Evolutionary conservation across 345 rosid genomes (phyloP).

Genomic region (Hevea brasiliensis): DNA sequence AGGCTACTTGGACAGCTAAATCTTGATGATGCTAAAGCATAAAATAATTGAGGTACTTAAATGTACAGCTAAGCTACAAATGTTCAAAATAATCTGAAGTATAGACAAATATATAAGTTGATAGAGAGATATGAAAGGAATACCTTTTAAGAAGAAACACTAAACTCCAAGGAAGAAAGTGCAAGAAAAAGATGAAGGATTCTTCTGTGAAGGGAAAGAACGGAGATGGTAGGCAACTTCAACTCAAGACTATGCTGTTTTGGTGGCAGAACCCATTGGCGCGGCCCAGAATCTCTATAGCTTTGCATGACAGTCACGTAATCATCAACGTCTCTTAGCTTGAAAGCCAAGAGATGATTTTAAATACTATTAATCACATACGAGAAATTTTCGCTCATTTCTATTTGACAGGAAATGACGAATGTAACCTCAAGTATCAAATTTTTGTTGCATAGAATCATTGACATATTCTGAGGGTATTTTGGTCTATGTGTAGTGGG

Average conservation of each 20-base stretch:
- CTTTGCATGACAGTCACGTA: constrained; percentile 71
- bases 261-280: background rate
- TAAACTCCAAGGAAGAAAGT: constrained; percentile 10
- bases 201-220: background rate
- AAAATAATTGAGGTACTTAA: background rate
- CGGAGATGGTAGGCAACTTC: background rate
- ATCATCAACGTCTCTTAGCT: constrained; percentile 64
- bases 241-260: background rate
- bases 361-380: constrained; percentile 4
- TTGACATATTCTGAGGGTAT: constrained; percentile 11
- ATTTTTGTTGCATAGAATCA: background rate
- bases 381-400: constrained; percentile 17
- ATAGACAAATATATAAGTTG: background rate
- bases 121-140: constrained; percentile 3
- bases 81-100: background rate
- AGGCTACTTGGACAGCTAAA: background rate
- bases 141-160: constrained; percentile 11
- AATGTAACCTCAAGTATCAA: constrained; percentile 11
- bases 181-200: background rate
- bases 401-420: constrained; percentile 23
- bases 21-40: background rate
- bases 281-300: constrained; percentile 7
- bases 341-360: constrained; percentile 58
- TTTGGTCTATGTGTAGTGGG: constrained; percentile 26
- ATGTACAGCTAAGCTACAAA: background rate